phyloP scores from a whole-genome alignment of 2,329 filamentous ascomycete genomes.

The Polytolypa hystricis region DNA sequence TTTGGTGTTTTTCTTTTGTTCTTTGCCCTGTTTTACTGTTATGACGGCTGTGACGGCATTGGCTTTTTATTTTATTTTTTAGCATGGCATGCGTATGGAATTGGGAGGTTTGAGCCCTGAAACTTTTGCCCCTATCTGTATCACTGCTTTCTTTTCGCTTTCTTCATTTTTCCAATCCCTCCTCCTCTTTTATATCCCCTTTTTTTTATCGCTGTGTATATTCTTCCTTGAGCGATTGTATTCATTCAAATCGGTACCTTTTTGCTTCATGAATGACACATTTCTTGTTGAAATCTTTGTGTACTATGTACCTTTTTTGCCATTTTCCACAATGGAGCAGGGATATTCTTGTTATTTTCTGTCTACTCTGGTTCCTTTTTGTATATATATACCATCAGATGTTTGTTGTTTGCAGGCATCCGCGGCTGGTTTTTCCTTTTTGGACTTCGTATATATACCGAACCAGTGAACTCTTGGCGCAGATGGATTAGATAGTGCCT shows the following conservation, averaged over 20 bases:
- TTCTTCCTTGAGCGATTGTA: too few species aligned
- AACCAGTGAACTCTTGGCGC: too few species aligned
- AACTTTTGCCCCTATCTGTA: neutral
- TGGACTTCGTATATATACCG: too few species aligned
- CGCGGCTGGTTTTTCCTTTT: too few species aligned
- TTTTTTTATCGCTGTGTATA: neutral
- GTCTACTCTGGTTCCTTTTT: neutral
- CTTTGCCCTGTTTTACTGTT: neutral
- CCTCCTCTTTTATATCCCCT: neutral
- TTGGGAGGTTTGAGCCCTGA: too few species aligned
- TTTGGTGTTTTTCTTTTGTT: neutral
- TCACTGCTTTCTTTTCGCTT: too few species aligned
- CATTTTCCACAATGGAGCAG: too few species aligned
- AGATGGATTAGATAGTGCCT: too few species aligned
- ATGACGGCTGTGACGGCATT: neutral
- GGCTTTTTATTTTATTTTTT: neutral
- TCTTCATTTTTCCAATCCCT: neutral
- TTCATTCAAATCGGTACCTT: too few species aligned
- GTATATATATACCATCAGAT: too few species aligned
- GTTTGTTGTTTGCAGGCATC: too few species aligned
- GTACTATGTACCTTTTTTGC: conserved; percentile 1
- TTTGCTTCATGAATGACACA: neutral
- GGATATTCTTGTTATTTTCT: neutral
- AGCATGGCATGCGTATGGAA: too few species aligned
- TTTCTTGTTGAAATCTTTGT: neutral